Base-by-base conservation (phyloP, 2,329 filamentous ascomycete genomes). In the Blastomyces parvus region DNA sequence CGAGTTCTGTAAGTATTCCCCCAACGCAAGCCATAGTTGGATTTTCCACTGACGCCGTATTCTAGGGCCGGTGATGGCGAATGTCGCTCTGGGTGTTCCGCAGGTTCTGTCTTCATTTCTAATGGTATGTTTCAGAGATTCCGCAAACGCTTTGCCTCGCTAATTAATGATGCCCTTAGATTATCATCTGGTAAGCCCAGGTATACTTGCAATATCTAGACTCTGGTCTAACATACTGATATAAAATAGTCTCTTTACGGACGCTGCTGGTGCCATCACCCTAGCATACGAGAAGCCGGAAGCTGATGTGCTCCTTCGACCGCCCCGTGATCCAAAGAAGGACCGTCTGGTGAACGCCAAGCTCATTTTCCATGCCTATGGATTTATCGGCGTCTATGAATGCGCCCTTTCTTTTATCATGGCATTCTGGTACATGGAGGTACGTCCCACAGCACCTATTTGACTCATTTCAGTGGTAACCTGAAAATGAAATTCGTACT, bases 241-340 rank as follows among this genome's bases (percentile, higher is more conserved):
- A 70, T 69, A 63, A 64, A 38, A 67, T 68, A 67, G 72, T 82
- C 71, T 90, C 72, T 90, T 91, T 74, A 92, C 89, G 14, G 89
- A 93, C 71, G 90, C 87, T 66, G 83, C 84, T 7, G 87, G 87
- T 1, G 87, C 89, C 0, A 89, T 88, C 0, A 84, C 86, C 1
- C 81, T 93, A 8, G 88, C 88, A 0, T 91, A 90, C 70, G 89
- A 93, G 71, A 82, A 86, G 56, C 88, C 88, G 0, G 89, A 93
- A 73, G 86, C 87, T 0, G 88, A 92, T 67, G 84, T 92, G 0
- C 82, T 93, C 9, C 78, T 85, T 36, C 85, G 88, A 2, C 84
- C 82, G 59, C 89, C 88, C 0, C 83, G 89, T 50, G 84, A 87
- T 66, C 82, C 85, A 2, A 86, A 85, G 69, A 86, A 84, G 61